Base-by-base conservation (phyloP, 2,329 filamentous ascomycete species). In the Colletotrichum gloeosporioides region DNA sequence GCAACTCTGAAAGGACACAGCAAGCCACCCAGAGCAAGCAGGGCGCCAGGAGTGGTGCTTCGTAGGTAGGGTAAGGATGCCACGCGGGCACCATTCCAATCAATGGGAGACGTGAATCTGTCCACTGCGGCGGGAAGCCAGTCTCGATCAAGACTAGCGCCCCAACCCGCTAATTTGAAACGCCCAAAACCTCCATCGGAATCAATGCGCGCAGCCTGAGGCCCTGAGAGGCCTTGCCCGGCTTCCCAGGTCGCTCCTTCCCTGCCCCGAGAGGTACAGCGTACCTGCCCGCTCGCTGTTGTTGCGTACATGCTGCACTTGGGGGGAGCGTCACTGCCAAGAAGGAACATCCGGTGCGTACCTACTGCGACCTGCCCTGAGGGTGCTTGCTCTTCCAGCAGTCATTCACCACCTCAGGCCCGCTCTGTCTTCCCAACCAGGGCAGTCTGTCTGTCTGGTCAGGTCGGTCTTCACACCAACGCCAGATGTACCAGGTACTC, bases 91-190 rank as follows among this genome's bases (percentile, higher is more conserved):
- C 27, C 31, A 49, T 76, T 53, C 44, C 73, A 73, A 77, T 77
- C 73, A 77, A 77, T 77, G 69, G 25, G 76, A 77, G 76, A 77
- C 69, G 36, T 57, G 76, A 53, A 73, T 69, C 61, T 76, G 76
- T 63, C 65, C 62, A 73, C 53, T 72, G 59, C 18, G 61, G 67
- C 73, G 65, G 63, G 59, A 73, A 39, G 12, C 74, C 34, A 67
- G 36, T 12, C 75, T 70, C 27, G 15, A 76, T 69, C 12, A 27
- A 53, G 73, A 49, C 36, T 79, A 79, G 78, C 71, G 76, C 67
- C 4, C n/a, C 31, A 32, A 36, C 59, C 73, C 69, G 73, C 74
- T 66, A 63, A 75, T 78, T 77, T 79, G 78, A 79, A 79, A 79
- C 78, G 69, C 67, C 65, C 75, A 70, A 75, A 77, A 72, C 73